Evolutionary conservation across 2,329 filamentous ascomycete species (phyloP).

Genomic region (Hypoxylon sp.): DNA sequence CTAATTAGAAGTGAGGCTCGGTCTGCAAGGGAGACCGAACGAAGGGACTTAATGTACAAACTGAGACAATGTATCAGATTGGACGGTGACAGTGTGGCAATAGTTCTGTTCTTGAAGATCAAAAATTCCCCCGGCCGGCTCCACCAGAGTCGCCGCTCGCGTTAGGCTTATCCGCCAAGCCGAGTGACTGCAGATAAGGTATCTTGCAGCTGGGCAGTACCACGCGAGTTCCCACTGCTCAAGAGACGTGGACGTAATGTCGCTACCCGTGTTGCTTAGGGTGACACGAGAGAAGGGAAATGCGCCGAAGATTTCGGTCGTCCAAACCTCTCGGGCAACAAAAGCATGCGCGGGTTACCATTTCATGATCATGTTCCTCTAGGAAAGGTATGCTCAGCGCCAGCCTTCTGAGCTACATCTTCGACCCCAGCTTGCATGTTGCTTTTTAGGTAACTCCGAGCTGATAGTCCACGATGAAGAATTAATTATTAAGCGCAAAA

Average conservation of each 20-base stretch:
- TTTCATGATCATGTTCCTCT: not conserved
- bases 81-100: slow-evolving; percentile 8
- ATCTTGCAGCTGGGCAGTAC: not conserved
- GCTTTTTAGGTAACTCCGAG: slow-evolving; percentile 6
- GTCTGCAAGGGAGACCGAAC: slow-evolving; percentile 1
- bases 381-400: slow-evolving; percentile 12
- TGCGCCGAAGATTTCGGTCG: not conserved
- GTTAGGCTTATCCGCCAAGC: slow-evolving; percentile 26
- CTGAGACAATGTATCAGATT: slow-evolving; percentile 17
- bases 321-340: not conserved
- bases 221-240: not conserved
- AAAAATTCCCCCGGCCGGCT: slow-evolving; percentile 26
- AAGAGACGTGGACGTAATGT: not conserved
- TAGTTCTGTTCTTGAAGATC: not conserved
- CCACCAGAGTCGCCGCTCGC: slow-evolving; percentile 27
- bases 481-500: slow-evolving; percentile 34
- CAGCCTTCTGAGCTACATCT: slow-evolving; percentile 10
- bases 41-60: not conserved
- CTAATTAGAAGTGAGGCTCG: not conserved
- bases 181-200: slow-evolving; percentile 23
- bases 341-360: not conserved
- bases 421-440: not conserved
- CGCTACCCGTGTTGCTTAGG: not conserved
- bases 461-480: slow-evolving; percentile 18
- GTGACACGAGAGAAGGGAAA: not conserved